phyloP scores from a whole-genome alignment of 2,329 filamentous ascomycete species.

The Colletotrichum costaricense region DNA sequence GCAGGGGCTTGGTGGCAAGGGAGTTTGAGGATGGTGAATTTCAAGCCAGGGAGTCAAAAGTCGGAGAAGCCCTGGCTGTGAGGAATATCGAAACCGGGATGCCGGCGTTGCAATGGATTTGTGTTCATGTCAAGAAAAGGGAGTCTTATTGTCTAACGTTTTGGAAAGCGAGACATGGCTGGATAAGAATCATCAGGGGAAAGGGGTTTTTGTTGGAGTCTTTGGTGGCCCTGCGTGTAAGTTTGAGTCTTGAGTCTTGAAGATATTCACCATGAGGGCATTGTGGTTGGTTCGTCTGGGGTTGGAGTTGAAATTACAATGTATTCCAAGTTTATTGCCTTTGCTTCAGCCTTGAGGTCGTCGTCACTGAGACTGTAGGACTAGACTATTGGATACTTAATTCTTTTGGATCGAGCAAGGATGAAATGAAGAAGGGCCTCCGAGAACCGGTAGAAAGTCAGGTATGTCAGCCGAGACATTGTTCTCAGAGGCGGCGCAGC shows the following conservation, averaged over 20 bases:
- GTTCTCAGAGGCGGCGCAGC: background rate
- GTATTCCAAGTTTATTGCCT: background rate
- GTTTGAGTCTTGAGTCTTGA: background rate
- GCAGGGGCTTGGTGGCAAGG: background rate
- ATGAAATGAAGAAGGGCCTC: too few species aligned
- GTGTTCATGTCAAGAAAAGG: background rate
- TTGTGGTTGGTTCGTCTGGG: background rate
- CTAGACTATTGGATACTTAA: background rate
- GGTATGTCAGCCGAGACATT: background rate
- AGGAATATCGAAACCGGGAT: background rate
- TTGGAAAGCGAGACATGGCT: background rate
- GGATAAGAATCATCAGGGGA: background rate
- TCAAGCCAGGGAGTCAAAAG: too few species aligned
- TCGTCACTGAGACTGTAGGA: background rate
- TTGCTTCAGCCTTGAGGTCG: too few species aligned
- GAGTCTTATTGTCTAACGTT: background rate
- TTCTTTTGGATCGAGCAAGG: background rate
- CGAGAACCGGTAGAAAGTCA: too few species aligned
- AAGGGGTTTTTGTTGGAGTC: background rate
- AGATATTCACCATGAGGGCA: background rate
- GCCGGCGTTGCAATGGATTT: background rate
- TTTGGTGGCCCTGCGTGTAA: background rate
- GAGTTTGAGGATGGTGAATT: background rate
- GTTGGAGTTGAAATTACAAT: background rate
- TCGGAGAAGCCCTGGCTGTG: background rate